phyloP scores from a whole-genome alignment of 768 basidiomycete species.

The Trametes gibbosa region DNA sequence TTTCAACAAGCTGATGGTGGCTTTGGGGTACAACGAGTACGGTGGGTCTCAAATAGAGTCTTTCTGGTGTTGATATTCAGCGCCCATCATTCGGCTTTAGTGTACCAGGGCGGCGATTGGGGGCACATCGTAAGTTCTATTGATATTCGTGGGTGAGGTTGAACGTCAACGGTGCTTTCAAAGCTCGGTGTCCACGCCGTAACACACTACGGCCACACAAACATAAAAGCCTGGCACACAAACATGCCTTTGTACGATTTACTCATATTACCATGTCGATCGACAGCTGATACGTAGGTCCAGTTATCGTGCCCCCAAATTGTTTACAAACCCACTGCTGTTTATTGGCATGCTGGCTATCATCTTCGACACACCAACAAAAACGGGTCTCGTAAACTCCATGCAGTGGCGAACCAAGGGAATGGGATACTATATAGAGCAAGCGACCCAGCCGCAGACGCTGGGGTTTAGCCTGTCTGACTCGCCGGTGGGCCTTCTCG shows the following conservation, averaged over 20 bases:
- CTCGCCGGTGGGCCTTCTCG: conserved; percentile 50
- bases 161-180: neutral
- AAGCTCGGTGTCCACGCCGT: conserved; percentile 30
- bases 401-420: conserved; percentile 28
- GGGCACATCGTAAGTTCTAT: conserved; percentile 33
- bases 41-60: neutral
- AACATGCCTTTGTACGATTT: conserved; percentile 42
- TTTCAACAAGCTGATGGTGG: conserved; percentile 28
- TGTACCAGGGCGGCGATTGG: conserved; percentile 47
- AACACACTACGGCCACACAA: conserved; percentile 36
- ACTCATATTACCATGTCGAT: neutral
- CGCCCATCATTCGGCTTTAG: neutral
- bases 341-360: conserved; percentile 25
- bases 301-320: neutral
- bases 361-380: conserved; percentile 27
- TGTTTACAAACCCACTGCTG: conserved; percentile 1
- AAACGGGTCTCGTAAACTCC: conserved; percentile 28
- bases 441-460: conserved; percentile 35
- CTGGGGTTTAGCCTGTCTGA: conserved; percentile 53
- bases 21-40: conserved; percentile 18
- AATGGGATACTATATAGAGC: conserved; percentile 32
- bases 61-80: neutral
- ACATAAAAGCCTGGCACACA: conserved; percentile 53
- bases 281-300: neutral
- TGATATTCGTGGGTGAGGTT: neutral